Evolutionary conservation across 257 asterid genomes (phyloP), one percentile per base, ranked within the genome.

Genomic region (Catharanthus roseus): DNA sequence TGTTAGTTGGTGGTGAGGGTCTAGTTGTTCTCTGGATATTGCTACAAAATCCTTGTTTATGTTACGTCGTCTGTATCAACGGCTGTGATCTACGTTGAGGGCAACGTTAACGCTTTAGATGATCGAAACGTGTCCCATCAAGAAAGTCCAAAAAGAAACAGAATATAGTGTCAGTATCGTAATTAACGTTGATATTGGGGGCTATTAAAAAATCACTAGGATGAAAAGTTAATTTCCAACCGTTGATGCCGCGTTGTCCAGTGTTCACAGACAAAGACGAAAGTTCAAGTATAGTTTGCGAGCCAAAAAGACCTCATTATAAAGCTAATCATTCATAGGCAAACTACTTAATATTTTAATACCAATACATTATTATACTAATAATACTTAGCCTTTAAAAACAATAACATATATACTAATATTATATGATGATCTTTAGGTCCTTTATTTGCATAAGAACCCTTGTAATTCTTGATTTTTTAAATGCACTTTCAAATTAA

Each of bases 261-360:
- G 60, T n/a, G 66, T 39, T 68, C 53, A 45, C 69, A 60, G 71
- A 77, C 80, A 65, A 74, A 72, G 84, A 80, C 85, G 74, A 85
- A 76, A 69, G 84, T 82, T 78, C 49, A 53, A 69, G 82, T 77
- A 57, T 78, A 77, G 77, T 75, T 67, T 81, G 75, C 66, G 49
- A 76, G 50, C 72, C n/a, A n/a, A n/a, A 64, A 74, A 70, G 64
- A 38, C 81, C 60, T 72, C 68, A 65, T 83, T 69, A 85, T 73
- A 77, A 76, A 75, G 56, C 79, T 66, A 83, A 85, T 81, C 88
- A 83, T 77, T 81, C 88, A 83, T 77, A 68, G 72, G 78, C 76
- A 73, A 78, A 76, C 70, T 65, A 74, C 77, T 72, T 74, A 36
- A 42, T 73, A 33, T n/a, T n/a, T 38, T 38, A 3, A 38, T 38